Percentiles rank a stretch among this genome's conserved stretches.
These are phyloP conservation scores for Penicillium roqueforti DNA, from an alignment of 495 filamentous ascomycete species.

Conservation along the genomic window DNA sequence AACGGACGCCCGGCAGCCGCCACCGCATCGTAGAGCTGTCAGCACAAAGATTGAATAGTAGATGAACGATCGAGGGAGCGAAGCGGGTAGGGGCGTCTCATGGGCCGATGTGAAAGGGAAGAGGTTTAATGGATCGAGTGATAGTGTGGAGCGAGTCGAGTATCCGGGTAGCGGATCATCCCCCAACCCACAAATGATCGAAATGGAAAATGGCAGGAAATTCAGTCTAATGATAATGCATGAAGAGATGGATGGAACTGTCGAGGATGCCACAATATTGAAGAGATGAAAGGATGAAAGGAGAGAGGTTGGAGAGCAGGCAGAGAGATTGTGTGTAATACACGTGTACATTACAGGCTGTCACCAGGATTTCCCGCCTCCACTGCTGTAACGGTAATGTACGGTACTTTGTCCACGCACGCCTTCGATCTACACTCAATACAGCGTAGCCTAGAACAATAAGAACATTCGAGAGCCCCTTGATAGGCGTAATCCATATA, in stretches of 20 bases:
- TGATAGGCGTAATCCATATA: too few relatives aligned
- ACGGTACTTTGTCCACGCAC: constrained; percentile 4
- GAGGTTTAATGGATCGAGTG: constrained; percentile 3
- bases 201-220: background rate
- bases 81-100: constrained; percentile 2
- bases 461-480: background rate
- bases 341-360: constrained; percentile 10
- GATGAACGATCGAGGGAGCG: background rate
- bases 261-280: background rate
- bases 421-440: background rate
- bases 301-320: background rate
- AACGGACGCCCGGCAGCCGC: constrained; percentile 46
- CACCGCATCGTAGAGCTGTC: constrained; percentile 45
- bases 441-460: background rate
- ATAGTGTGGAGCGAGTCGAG: constrained; percentile 24
- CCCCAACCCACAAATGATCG: constrained; percentile 16
- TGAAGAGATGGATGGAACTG: constrained; percentile 1
- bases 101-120: constrained; percentile 5
- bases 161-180: constrained; percentile 26
- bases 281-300: constrained; percentile 8
- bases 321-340: constrained; percentile 26
- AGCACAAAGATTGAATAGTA: constrained; percentile 16
- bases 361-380: constrained; percentile 10
- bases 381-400: constrained; percentile 1
- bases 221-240: background rate